phyloP scores from a whole-genome alignment of 805 yeast genomes.

The Nakazawaea wickerhamii region DNA sequence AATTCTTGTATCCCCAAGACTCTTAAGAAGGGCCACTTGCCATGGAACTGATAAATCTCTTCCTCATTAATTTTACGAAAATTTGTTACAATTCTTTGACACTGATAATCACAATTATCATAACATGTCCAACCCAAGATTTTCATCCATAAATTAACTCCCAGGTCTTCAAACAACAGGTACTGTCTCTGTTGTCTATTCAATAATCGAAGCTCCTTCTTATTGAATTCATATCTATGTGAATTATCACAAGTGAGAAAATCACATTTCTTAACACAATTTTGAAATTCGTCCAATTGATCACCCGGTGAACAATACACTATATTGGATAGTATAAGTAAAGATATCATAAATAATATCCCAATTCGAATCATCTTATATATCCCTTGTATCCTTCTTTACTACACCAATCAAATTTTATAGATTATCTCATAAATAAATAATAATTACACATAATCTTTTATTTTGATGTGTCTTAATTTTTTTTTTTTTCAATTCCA shows the following conservation, averaged over 20 bases:
- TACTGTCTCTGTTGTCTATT: slow-evolving; percentile 27
- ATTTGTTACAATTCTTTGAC: slow-evolving; percentile 72
- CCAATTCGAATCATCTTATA: too few species aligned
- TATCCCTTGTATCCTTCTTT: too few species aligned
- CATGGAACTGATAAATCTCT: slow-evolving; percentile 81
- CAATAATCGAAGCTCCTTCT: slow-evolving; percentile 17
- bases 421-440: too few species aligned
- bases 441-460: too few species aligned
- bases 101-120: slow-evolving; percentile 86
- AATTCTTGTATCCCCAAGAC: slow-evolving; percentile 80
- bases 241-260: slow-evolving; percentile 25
- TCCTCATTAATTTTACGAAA: slow-evolving; percentile 41
- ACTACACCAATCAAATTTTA: too few species aligned
- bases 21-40: slow-evolving; percentile 93
- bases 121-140: slow-evolving; percentile 68
- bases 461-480: not conserved
- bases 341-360: not conserved
- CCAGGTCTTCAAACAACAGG: slow-evolving; percentile 32
- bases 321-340: not conserved
- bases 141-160: slow-evolving; percentile 36
- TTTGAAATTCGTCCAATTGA: slow-evolving; percentile 47
- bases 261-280: slow-evolving; percentile 51
- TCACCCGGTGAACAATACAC: slow-evolving; percentile 54
- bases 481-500: not conserved
- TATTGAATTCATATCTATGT: slow-evolving; percentile 23